A percentile compares a stretch with the other conserved stretches of the same genome.
Conservation (phyloP, 2,329 filamentous ascomycete genomes). For the Ilyonectria robusta region DNA sequence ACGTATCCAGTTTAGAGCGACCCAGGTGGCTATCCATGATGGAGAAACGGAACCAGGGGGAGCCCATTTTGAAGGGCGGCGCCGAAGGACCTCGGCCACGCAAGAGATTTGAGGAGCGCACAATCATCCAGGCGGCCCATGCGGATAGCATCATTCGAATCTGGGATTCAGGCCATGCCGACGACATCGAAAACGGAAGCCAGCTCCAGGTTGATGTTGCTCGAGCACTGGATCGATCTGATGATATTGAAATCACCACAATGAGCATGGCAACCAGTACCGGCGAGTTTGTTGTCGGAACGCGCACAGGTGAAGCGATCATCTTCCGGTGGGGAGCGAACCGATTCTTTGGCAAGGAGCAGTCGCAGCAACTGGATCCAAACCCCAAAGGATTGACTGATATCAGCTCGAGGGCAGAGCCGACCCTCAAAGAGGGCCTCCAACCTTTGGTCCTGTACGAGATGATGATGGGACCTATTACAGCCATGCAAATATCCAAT, state of each 20-base stretch:
- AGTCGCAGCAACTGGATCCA: constrained; percentile 63
- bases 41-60: constrained; percentile 86
- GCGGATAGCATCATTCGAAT: constrained; percentile 92
- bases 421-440: constrained; percentile 81
- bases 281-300: constrained; percentile 87
- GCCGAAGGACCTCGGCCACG: constrained; percentile 78
- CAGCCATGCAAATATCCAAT: constrained; percentile 86
- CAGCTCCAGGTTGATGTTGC: constrained; percentile 90
- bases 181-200: constrained; percentile 90
- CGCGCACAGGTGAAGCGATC: constrained; percentile 85
- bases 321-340: constrained; percentile 93
- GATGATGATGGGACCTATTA: constrained; percentile 86
- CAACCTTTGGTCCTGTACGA: constrained; percentile 86
- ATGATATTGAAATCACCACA: constrained; percentile 82
- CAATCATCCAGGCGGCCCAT: constrained; percentile 88
- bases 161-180: constrained; percentile 93
- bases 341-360: constrained; percentile 76
- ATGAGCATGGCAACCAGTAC: constrained; percentile 86
- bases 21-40: constrained; percentile 90
- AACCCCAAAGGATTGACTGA: constrained; percentile 81
- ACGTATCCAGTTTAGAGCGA: constrained; percentile 81
- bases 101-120: constrained; percentile 85
- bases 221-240: constrained; percentile 83
- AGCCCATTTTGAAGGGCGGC: constrained; percentile 84
- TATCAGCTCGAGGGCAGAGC: constrained; percentile 81